Conservation (phyloP, 2,329 filamentous ascomycete genomes). For the Juglanconis oblonga region DNA sequence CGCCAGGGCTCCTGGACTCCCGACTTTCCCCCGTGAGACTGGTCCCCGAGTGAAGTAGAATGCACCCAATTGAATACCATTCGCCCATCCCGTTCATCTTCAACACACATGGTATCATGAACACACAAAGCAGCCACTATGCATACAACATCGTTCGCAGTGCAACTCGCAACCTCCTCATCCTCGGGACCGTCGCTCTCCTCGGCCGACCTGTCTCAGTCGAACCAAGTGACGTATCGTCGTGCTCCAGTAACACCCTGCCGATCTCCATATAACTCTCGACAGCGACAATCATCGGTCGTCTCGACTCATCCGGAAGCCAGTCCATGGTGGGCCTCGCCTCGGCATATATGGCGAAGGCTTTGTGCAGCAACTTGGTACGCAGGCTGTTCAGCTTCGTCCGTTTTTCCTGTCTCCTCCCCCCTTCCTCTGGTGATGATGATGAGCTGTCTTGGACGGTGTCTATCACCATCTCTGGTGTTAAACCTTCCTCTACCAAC, state of each 20-base stretch:
- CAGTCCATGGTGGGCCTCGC: conserved; percentile 56
- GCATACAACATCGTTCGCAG: conserved; percentile 17
- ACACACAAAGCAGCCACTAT: background rate
- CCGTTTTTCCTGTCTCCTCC: background rate
- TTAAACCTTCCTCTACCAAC: conserved; percentile 57
- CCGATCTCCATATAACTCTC: conserved; percentile 25
- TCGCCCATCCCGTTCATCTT: no score
- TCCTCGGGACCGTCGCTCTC: conserved; percentile 20
- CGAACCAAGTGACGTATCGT: background rate
- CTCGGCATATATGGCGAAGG: conserved; percentile 57
- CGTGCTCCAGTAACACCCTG: conserved; percentile 18
- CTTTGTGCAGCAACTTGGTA: conserved; percentile 53
- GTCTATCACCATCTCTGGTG: conserved; percentile 51
- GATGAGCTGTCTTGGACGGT: conserved; percentile 45
- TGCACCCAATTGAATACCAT: no score
- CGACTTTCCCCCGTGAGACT: no score
- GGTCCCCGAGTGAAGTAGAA: no score
- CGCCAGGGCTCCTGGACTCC: no score
- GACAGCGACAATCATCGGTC: conserved; percentile 28
- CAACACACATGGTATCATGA: background rate
- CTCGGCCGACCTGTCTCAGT: conserved; percentile 8
- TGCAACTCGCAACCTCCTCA: conserved; percentile 19
- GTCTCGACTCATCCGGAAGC: conserved; percentile 58
- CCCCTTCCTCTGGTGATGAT: background rate
- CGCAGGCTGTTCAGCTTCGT: conserved; percentile 42